Evolutionary conservation across 306 rosid species (phyloP), one percentile per base, ranked within the genome.

Genomic region (Pyrus betulifolia): DNA sequence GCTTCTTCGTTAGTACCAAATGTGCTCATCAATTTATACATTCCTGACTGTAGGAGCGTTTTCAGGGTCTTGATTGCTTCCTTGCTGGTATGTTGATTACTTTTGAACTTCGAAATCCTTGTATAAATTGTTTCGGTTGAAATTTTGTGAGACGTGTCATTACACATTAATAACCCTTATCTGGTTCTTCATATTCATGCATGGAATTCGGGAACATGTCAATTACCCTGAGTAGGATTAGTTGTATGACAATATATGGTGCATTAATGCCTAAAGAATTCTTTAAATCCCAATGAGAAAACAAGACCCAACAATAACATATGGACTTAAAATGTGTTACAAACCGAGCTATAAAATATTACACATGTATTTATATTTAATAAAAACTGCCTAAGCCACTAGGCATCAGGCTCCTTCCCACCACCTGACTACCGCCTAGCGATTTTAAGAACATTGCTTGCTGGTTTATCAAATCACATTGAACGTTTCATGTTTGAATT

Each of bases 41-140:
- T 71, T 78, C 30, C 69, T 73, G 82, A 23, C 68, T 68, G 77
- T 84, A 95, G 98, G 98, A 95, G 70, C 96, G 97, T 71, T 95
- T 95, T 82, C 93, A 85, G 87, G 61, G 89, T 87, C 98, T 95
- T 42, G 98, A 92, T 88, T 95, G 98, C 88, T 95, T 95, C 88
- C 97, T 95, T 78, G 98, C 98, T 38, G 98, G 97, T 95, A 90
- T 78, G 79, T 54, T 63, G 58, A 61, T 31, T 17, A 35, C 44
- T 52, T 82, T 72, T 77, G 31, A 25, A 76, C 11, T 63, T 70
- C 3, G 23, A 78, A 25, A 52, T 62, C 71, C 79, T 62, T 81
- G 1, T 9, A 33, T 13, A 71, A 1, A 1, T 54, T 38, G 23
- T 31, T 13, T 55, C 11, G 22, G 64, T 54, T n/a, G 59, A 54